phyloP scores from a whole-genome alignment of 148 eudicot genomes.

The Vaccinium corymbosum region DNA sequence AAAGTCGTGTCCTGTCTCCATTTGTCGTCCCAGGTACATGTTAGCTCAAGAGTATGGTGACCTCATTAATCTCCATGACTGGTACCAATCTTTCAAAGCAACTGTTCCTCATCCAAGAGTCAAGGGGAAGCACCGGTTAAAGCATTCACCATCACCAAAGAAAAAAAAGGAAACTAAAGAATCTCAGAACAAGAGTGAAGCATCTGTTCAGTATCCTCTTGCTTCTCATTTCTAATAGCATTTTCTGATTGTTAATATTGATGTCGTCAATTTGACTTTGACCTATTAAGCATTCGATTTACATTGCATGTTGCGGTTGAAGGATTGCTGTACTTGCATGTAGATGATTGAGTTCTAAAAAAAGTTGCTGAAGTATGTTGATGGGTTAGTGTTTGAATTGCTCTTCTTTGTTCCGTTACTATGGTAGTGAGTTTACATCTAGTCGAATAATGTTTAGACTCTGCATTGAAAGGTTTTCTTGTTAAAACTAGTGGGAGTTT shows the following conservation, averaged over 20 bases:
- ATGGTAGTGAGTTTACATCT: neutral
- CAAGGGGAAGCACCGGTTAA: constrained; percentile 46
- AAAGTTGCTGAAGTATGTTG: neutral
- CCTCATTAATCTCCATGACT: constrained; percentile 84
- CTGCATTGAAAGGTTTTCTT: neutral
- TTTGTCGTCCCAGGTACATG: constrained; percentile 50
- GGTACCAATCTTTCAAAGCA: constrained; percentile 83
- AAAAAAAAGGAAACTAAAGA: constrained; percentile 44
- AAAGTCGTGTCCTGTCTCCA: neutral
- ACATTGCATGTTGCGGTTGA: neutral
- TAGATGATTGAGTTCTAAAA: neutral
- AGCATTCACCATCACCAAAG: constrained; percentile 63
- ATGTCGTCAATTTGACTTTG: neutral
- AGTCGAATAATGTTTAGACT: neutral
- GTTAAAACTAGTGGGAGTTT: neutral
- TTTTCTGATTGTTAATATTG: neutral
- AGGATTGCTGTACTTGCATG: constrained; percentile 4
- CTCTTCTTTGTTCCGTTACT: neutral
- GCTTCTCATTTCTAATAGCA: neutral
- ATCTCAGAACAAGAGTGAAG: constrained; percentile 44
- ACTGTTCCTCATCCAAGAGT: constrained; percentile 28
- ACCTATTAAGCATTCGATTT: neutral
- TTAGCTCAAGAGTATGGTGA: constrained; percentile 94
- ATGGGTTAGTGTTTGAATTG: neutral
- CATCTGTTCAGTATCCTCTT: constrained; percentile 78